These are phyloP conservation scores for Wallacemonas rigidus DNA, from an alignment of 208 protist genomes.

Conservation along the genomic window DNA sequence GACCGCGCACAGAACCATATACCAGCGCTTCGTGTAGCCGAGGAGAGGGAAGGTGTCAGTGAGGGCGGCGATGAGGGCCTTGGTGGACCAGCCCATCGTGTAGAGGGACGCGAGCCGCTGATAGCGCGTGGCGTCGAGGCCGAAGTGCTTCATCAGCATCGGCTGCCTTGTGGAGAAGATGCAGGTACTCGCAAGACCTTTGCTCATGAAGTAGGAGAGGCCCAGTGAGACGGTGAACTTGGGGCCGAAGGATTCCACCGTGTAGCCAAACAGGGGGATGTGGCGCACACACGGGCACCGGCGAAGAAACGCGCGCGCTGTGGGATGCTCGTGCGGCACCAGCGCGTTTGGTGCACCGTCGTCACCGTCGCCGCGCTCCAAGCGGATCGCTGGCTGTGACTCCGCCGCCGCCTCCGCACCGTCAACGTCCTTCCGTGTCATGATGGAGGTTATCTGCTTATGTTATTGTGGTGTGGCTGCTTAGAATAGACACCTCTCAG, in stretches of 20 bases:
- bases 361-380: background rate
- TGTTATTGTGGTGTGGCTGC: no score
- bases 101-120: conserved; percentile 30
- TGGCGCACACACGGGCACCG: conserved; percentile 18
- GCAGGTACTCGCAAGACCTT: conserved; percentile 32
- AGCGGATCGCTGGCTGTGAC: no score
- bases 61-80: conserved; percentile 33
- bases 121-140: conserved; percentile 30
- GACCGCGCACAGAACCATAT: conserved; percentile 31
- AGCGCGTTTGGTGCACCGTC: background rate
- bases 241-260: conserved; percentile 29
- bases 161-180: conserved; percentile 28
- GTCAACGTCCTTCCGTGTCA: no score
- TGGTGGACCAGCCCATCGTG: conserved; percentile 39
- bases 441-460: no score
- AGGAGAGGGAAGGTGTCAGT: conserved; percentile 42
- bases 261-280: conserved; percentile 29
- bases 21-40: conserved; percentile 51
- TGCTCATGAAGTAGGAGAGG: conserved; percentile 39
- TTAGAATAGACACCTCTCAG: no score
- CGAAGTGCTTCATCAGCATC: conserved; percentile 28
- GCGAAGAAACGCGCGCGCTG: conserved; percentile 21
- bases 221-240: conserved; percentile 31
- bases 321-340: conserved; percentile 16
- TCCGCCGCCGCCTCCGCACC: no score